Conservation (phyloP, 345 rosid species). For the Hibiscus trionum region DNA sequence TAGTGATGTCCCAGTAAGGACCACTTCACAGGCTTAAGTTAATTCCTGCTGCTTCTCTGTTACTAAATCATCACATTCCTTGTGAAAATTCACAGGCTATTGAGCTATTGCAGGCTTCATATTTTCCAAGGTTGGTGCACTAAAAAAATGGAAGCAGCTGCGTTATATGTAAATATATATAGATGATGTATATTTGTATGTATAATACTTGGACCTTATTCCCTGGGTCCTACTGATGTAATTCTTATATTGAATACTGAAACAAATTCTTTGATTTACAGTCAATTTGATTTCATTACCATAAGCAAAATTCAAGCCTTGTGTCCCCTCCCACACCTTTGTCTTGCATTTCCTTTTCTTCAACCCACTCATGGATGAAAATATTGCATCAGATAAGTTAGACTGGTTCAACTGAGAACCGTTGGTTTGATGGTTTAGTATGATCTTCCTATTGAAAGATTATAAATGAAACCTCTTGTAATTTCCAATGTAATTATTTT, state of each 20-base stretch:
- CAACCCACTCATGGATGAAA: no score
- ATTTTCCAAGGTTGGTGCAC: slow-evolving; percentile 4
- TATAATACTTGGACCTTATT: slow-evolving; percentile 14
- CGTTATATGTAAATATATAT: slow-evolving; percentile 30
- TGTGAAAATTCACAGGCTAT: neutral
- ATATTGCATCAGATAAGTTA: no score
- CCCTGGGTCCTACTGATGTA: neutral
- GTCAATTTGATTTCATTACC: no score
- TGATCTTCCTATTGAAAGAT: no score
- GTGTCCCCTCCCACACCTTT: no score
- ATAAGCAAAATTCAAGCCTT: no score
- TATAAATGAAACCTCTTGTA: no score
- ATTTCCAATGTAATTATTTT: no score
- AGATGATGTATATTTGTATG: neutral
- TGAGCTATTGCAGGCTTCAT: neutral
- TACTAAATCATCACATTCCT: slow-evolving; percentile 7
- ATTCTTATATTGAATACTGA: slow-evolving; percentile 30
- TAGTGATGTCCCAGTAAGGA: no score
- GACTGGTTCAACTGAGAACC: no score
- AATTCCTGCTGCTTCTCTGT: neutral
- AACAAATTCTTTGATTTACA: slow-evolving; percentile 27
- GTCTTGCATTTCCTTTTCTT: no score
- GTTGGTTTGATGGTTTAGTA: no score
- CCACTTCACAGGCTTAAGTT: neutral
- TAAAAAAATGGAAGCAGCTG: slow-evolving; percentile 16